These are phyloP conservation scores for Xerocomellus amylosporus DNA, from an alignment of 768 basidiomycete species.

Conservation along the genomic window DNA sequence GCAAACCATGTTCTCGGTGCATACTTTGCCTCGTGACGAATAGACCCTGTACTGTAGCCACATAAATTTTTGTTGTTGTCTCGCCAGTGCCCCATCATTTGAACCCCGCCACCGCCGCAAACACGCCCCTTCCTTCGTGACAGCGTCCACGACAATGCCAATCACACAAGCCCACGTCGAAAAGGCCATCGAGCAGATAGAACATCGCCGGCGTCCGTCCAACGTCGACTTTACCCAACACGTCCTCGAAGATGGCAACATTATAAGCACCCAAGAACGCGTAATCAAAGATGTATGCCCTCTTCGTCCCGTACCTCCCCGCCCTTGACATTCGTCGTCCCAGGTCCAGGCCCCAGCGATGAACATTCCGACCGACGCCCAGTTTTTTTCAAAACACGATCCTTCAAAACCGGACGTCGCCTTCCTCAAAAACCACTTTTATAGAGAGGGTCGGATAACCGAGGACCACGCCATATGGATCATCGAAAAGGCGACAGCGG, in stretches of 20 bases:
- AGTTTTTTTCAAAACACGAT: slow-evolving; percentile 88
- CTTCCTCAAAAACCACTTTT: slow-evolving; percentile 98
- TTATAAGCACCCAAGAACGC: slow-evolving; percentile 90
- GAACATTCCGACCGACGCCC: slow-evolving; percentile 84
- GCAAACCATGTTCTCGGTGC: slow-evolving; percentile 73
- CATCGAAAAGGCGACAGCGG: slow-evolving; percentile 78
- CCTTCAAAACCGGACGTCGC: slow-evolving; percentile 90
- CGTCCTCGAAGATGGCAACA: slow-evolving; percentile 86
- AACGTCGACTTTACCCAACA: slow-evolving; percentile 91
- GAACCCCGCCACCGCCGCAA: slow-evolving; percentile 28
- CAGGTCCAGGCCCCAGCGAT: slow-evolving; percentile 99
- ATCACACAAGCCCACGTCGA: slow-evolving; percentile 36
- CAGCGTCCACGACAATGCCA: slow-evolving; percentile 28
- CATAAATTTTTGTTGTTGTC: neutral
- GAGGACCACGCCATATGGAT: slow-evolving; percentile 97
- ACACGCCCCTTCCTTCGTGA: slow-evolving; percentile 6
- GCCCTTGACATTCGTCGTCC: slow-evolving; percentile 1
- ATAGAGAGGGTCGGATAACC: slow-evolving; percentile 88
- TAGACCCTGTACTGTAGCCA: slow-evolving; percentile 7
- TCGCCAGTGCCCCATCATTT: slow-evolving; percentile 15
- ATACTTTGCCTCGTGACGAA: slow-evolving; percentile 63
- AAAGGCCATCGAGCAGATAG: slow-evolving; percentile 35
- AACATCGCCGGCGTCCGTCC: slow-evolving; percentile 47
- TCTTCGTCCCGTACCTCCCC: neutral
- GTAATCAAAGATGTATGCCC: slow-evolving; percentile 88